Evolutionary conservation across 345 rosid species (phyloP).

Genomic region (Erucastrum elatum): DNA sequence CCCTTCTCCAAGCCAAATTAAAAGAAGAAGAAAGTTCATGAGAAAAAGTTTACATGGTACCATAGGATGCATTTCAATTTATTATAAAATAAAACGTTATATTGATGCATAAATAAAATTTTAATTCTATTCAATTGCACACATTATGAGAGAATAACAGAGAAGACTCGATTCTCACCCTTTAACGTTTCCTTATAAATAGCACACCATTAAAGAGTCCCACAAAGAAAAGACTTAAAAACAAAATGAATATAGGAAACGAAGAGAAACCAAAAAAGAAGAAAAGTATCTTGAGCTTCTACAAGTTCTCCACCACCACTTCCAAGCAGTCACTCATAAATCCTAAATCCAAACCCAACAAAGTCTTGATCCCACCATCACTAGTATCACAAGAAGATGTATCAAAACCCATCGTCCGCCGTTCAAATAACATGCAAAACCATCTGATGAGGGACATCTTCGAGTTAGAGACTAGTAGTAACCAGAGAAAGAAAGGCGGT

Average conservation of each 20-base stretch:
- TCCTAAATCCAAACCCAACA: conserved; percentile 23
- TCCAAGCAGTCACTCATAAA: conserved; percentile 22
- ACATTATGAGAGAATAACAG: conserved; percentile 29
- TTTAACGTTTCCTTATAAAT: conserved; percentile 30
- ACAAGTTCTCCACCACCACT: conserved; percentile 28
- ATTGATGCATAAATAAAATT: background rate
- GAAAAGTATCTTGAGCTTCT: conserved; percentile 43
- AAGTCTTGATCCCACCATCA: conserved; percentile 12
- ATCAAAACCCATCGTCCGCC: conserved; percentile 15
- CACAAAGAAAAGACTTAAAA: background rate
- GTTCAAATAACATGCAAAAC: conserved; percentile 17
- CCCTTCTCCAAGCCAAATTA: background rate
- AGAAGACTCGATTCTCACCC: conserved; percentile 1
- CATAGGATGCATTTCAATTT: conserved; percentile 19
- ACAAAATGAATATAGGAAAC: conserved; percentile 19
- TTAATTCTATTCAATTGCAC: background rate
- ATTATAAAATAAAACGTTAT: background rate
- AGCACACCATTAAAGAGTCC: conserved; percentile 28
- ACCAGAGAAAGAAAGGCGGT: conserved; percentile 25
- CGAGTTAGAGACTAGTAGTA: conserved; percentile 34
- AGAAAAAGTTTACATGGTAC: conserved; percentile 6
- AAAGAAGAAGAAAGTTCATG: background rate
- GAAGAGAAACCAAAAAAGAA: conserved; percentile 47
- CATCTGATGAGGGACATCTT: conserved; percentile 23
- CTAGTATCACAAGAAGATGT: conserved; percentile 20